These are phyloP conservation scores for Schizosaccharomyces japonicus DNA, from an alignment of 805 yeast genomes.

Conservation along the genomic window DNA sequence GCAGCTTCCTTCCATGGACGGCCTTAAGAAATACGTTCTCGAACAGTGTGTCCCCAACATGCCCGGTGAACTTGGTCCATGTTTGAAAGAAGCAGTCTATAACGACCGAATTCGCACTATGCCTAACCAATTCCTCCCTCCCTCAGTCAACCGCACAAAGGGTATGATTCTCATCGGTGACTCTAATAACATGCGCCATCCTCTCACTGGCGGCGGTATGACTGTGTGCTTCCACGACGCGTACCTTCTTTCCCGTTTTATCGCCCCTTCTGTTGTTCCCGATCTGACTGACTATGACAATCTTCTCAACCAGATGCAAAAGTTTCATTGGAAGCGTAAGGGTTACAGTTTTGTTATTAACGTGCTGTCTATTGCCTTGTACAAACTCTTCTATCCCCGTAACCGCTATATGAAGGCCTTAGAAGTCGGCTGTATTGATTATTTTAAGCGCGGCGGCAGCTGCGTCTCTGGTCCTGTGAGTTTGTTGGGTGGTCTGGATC, in stretches of 20 bases:
- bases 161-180: slow-evolving; percentile 79
- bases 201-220: slow-evolving; percentile 98
- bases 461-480: slow-evolving; percentile 60
- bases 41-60: slow-evolving; percentile 38
- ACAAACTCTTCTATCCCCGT: slow-evolving; percentile 33
- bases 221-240: slow-evolving; percentile 86
- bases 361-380: slow-evolving; percentile 73
- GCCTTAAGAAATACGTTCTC: slow-evolving; percentile 34
- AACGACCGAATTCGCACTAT: slow-evolving; percentile 45
- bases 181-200: slow-evolving; percentile 92
- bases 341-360: slow-evolving; percentile 62
- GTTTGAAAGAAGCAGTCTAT: slow-evolving; percentile 41
- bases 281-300: slow-evolving; percentile 33
- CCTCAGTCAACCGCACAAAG: slow-evolving; percentile 36
- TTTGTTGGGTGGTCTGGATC: slow-evolving; percentile 57
- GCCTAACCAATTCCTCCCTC: slow-evolving; percentile 86
- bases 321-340: slow-evolving; percentile 62
- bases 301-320: slow-evolving; percentile 32
- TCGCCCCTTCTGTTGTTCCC: slow-evolving; percentile 30
- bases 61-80: slow-evolving; percentile 41
- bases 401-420: slow-evolving; percentile 27
- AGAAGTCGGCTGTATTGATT: slow-evolving; percentile 72
- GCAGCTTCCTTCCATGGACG: slow-evolving; percentile 48
- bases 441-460: slow-evolving; percentile 65
- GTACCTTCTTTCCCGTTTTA: slow-evolving; percentile 35